Conservation (phyloP, 164 flowering plant species). For the Liriodendron chinense region DNA sequence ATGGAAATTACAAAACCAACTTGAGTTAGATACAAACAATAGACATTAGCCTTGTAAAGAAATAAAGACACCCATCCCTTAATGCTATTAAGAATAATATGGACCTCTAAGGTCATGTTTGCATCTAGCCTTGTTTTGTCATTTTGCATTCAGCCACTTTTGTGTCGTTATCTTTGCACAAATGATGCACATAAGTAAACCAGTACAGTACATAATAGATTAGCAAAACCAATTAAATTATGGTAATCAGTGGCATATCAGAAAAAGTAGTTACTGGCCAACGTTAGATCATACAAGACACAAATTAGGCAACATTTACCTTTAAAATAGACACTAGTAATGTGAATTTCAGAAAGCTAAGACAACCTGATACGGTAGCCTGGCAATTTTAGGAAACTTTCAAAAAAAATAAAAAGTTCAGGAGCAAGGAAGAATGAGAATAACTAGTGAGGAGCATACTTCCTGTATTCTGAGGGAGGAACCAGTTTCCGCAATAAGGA, state of each 20-base stretch:
- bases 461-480: conserved; percentile 91
- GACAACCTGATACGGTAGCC: neutral
- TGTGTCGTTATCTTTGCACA: too few species aligned
- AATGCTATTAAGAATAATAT: too few species aligned
- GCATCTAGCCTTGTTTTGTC: too few species aligned
- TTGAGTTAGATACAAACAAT: too few species aligned
- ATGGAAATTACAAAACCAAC: too few species aligned
- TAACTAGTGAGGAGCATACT: conserved; percentile 47
- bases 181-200: too few species aligned
- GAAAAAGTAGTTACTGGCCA: neutral
- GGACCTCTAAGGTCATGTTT: too few species aligned
- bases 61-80: too few species aligned
- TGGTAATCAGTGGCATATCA: neutral
- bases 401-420: neutral
- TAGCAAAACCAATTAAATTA: too few species aligned
- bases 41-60: too few species aligned
- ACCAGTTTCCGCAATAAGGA: conserved; percentile 88
- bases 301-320: neutral
- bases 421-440: neutral
- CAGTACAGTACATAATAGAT: too few species aligned
- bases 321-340: neutral
- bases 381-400: neutral
- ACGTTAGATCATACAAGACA: neutral
- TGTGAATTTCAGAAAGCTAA: neutral
- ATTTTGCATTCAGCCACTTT: too few species aligned